Evolutionary conservation across 257 asterid species (phyloP).

Genomic region (Ophiorrhiza pumila): DNA sequence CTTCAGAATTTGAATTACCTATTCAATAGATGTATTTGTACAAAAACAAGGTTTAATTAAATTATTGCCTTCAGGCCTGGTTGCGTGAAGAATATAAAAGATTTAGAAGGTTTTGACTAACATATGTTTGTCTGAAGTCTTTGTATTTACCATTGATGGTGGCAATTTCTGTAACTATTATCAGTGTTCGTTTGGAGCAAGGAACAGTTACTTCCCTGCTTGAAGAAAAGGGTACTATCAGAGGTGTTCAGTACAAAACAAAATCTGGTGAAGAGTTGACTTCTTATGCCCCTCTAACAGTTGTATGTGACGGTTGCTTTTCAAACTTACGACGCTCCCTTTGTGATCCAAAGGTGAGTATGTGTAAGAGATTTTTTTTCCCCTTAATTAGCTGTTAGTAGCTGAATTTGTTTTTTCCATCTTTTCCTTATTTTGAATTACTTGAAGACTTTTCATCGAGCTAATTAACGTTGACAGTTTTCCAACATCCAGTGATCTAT

Average conservation of each 20-base stretch:
- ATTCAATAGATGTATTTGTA: not conserved
- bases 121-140: not conserved
- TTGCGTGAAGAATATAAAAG: not conserved
- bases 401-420: not conserved
- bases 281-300: conserved; percentile 58
- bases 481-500: not conserved
- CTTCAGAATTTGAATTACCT: not conserved
- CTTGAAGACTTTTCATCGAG: not conserved
- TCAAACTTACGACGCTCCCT: conserved; percentile 62
- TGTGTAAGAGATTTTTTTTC: not conserved
- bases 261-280: conserved; percentile 51
- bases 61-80: not conserved
- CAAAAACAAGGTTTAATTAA: not conserved
- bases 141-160: not conserved
- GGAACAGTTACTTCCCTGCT: conserved; percentile 64
- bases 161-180: not conserved
- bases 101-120: not conserved
- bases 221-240: conserved; percentile 51
- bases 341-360: conserved; percentile 59
- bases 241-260: conserved; percentile 58
- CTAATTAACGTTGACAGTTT: not conserved
- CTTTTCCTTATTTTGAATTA: conserved; percentile 4
- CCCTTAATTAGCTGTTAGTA: not conserved
- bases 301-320: conserved; percentile 77
- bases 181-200: conserved; percentile 66